These are phyloP conservation scores for Nakaseomyces kungkrabaensis DNA, from an alignment of 1,139 yeast species.

Conservation along the genomic window DNA sequence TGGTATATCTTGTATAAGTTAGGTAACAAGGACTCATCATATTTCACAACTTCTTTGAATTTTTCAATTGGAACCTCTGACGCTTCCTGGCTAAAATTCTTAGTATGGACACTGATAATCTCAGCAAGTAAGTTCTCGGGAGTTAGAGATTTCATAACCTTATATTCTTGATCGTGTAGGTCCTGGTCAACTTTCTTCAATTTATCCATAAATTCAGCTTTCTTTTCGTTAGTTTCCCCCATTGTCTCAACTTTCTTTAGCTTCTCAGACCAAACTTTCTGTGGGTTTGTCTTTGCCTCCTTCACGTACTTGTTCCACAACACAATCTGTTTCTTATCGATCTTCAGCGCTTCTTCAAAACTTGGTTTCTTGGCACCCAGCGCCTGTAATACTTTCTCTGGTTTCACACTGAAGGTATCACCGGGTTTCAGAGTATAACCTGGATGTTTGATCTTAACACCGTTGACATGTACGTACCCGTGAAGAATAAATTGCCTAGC, in stretches of 20 bases:
- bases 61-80: conserved; percentile 14
- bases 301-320: conserved; percentile 68
- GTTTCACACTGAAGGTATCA: conserved; percentile 76
- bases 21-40: conserved; percentile 15
- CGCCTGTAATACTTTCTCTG: conserved; percentile 78
- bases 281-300: conserved; percentile 44
- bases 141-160: conserved; percentile 23
- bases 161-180: conserved; percentile 19
- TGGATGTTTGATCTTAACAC: conserved; percentile 66
- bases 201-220: conserved; percentile 17
- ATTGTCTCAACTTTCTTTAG: conserved; percentile 17
- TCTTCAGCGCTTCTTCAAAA: conserved; percentile 51
- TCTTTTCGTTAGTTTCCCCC: conserved; percentile 21
- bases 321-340: conserved; percentile 60
- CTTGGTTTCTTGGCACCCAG: conserved; percentile 79
- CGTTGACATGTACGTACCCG: conserved; percentile 82
- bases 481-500: conserved; percentile 80
- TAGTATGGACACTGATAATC: conserved; percentile 22
- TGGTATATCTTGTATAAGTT: conserved; percentile 20
- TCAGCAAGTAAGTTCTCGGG: conserved; percentile 20
- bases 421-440: conserved; percentile 73
- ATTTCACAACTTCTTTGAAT: conserved; percentile 18
- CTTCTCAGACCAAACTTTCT: conserved; percentile 46
- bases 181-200: conserved; percentile 19
- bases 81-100: conserved; percentile 8